Base-by-base conservation (phyloP, 202 grass and related monocot species). In the Carex arenaria region DNA sequence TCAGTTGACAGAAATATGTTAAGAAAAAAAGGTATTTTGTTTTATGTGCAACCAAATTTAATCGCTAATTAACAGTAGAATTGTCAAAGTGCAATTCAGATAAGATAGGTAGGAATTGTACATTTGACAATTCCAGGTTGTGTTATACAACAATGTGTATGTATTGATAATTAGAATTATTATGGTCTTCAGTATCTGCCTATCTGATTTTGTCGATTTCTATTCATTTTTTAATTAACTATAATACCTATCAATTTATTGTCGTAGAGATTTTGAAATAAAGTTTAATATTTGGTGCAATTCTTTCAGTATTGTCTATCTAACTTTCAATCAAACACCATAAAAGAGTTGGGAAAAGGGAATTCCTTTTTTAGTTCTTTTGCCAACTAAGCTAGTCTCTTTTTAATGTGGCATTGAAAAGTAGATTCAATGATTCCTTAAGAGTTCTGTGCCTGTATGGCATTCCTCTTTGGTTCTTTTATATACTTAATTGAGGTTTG, bases 401-500 rank as follows among this genome's bases (percentile, higher is more conserved):
- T 7, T 57, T 26, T 54, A 15, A 15, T 76, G 72, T 31, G 72
- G 49, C 10, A 10, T 56, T 54, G 38, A 26, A 31, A 71, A 76
- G 9, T 76, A 56, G 13, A 56, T 36, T 56, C 7, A 34, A 32
- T 0, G 12, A 14, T 76, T 74, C 67, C 15, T 3, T 3, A 28
- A 4, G 26, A 53, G n/a, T 52, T 53, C 4, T 15, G 0, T 77
- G 14, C 28, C 73, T 78, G 73, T 38, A 78, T 78, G 15, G 38
- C 57, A 5, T 60, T 12, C 26, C 52, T 59, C 0, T 76, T 55
- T 59, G 30, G 7, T 78, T 40, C 30, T 75, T 30, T 59, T 78
- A 49, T 22, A 72, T 72, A 11, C 69, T 78, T 78, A n/a, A 57
- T 78, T 78, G 53, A 20, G 53, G 17, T 60, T 40, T 78, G 69